Conservation (phyloP, 2,329 filamentous ascomycete species). For the Leptosphaerulina australis region DNA sequence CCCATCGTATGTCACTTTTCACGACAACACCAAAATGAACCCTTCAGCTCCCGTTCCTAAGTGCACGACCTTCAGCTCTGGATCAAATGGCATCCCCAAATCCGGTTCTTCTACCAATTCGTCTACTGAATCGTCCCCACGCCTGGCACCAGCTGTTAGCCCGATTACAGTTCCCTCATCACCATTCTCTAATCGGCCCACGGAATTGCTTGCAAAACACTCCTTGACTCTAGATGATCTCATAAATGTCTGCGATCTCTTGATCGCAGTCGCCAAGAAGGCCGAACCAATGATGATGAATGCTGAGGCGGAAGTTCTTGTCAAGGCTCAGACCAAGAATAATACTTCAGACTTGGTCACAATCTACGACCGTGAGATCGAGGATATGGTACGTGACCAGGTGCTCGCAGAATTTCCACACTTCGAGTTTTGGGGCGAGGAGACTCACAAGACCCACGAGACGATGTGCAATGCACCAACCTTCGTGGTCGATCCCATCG, state of each 20-base stretch:
- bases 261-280: slow-evolving; percentile 34
- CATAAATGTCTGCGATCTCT: slow-evolving; percentile 22
- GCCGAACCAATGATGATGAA: slow-evolving; percentile 44
- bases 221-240: slow-evolving; percentile 22
- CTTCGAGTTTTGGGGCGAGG: slow-evolving; percentile 51
- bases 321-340: slow-evolving; percentile 36
- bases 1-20: too few relatives aligned
- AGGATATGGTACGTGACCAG: slow-evolving; percentile 61
- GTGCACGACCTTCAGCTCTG: too few relatives aligned
- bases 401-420: slow-evolving; percentile 56
- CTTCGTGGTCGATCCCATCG: slow-evolving; percentile 49
- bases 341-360: slow-evolving; percentile 60
- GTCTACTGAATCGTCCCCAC: too few relatives aligned
- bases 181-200: too few relatives aligned
- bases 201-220: slow-evolving; percentile 29
- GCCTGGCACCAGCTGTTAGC: too few relatives aligned
- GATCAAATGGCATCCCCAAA: too few relatives aligned
- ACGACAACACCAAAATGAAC: too few relatives aligned
- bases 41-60: too few relatives aligned
- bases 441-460: slow-evolving; percentile 41
- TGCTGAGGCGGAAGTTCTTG: slow-evolving; percentile 38
- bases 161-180: too few relatives aligned
- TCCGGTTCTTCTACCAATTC: too few relatives aligned
- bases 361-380: slow-evolving; percentile 61
- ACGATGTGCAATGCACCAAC: slow-evolving; percentile 41